These are phyloP conservation scores for Sarcomyxa edulis DNA, from an alignment of 768 basidiomycete genomes.

Conservation along the genomic window DNA sequence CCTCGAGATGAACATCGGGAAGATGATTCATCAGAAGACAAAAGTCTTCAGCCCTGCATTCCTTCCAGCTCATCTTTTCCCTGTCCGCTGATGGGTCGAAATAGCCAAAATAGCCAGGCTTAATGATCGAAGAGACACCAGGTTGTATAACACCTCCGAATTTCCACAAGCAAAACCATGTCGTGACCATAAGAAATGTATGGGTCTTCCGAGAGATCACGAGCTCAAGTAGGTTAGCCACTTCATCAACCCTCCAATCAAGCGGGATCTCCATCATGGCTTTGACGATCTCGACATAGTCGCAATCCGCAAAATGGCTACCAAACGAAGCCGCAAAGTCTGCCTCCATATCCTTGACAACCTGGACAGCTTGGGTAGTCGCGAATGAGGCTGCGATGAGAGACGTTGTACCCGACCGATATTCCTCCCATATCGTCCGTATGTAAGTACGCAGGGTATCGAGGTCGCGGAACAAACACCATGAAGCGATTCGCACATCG, in stretches of 20 bases:
- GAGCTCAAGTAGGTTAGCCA: not conserved
- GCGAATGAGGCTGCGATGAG: conserved; percentile 9
- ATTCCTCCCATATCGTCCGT: conserved; percentile 6
- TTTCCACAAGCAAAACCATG: conserved; percentile 2
- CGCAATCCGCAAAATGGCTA: not conserved
- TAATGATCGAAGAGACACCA: too few species aligned
- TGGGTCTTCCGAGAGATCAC: not conserved
- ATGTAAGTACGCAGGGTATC: conserved; percentile 5
- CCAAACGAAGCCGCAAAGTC: conserved; percentile 4
- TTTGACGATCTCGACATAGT: too few species aligned
- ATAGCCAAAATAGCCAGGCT: too few species aligned
- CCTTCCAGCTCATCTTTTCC: too few species aligned
- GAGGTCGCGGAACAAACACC: conserved; percentile 9
- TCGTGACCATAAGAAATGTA: conserved; percentile 2
- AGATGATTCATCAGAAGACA: conserved; percentile 6
- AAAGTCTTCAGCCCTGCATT: too few species aligned
- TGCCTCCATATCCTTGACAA: conserved; percentile 10
- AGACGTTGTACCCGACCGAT: conserved; percentile 1
- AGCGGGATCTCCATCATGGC: too few species aligned
- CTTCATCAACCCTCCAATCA: too few species aligned
- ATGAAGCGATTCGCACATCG: conserved; percentile 5
- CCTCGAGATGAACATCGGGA: conserved; percentile 6
- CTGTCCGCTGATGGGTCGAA: too few species aligned
- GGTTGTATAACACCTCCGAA: too few species aligned
- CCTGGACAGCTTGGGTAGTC: conserved; percentile 8